Conservation (phyloP, 768 basidiomycete species). For the Pholiota microspora region DNA sequence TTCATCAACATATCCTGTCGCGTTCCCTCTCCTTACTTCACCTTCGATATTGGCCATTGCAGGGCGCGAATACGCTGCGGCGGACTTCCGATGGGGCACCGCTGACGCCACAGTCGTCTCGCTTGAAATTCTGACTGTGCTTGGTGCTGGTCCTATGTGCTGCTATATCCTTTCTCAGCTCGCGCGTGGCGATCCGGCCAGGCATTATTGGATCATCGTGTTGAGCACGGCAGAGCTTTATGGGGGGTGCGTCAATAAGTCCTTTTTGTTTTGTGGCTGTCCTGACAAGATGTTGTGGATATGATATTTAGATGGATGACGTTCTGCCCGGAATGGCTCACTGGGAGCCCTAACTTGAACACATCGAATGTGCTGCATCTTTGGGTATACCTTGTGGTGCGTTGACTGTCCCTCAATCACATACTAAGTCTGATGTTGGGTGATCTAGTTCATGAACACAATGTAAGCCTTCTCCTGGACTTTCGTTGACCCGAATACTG, state of each 20-base stretch:
- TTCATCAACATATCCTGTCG: no score
- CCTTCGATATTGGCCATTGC: background rate
- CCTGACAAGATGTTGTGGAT: background rate
- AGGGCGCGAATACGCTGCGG: conserved; percentile 83
- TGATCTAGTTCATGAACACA: conserved; percentile 70
- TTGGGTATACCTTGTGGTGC: conserved; percentile 79
- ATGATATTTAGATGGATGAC: conserved; percentile 68
- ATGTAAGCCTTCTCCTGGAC: conserved; percentile 46
- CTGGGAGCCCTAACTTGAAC: conserved; percentile 67
- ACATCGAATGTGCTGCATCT: conserved; percentile 69
- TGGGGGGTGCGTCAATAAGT: conserved; percentile 60
- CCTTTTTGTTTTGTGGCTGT: background rate
- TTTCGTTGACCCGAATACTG: background rate
- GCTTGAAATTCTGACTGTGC: conserved; percentile 80
- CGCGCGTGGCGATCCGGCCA: conserved; percentile 58
- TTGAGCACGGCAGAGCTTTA: conserved; percentile 76
- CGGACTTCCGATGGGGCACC: conserved; percentile 80
- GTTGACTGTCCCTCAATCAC: conserved; percentile 29
- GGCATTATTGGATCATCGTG: conserved; percentile 80
- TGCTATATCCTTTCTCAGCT: conserved; percentile 71
- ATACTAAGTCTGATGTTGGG: no score
- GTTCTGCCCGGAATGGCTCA: conserved; percentile 85
- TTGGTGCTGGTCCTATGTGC: conserved; percentile 73
- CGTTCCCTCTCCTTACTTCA: background rate
- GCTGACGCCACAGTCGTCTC: conserved; percentile 80